phyloP scores from a whole-genome alignment of 495 filamentous ascomycete genomes.

The Podospora pseudopauciseta region DNA sequence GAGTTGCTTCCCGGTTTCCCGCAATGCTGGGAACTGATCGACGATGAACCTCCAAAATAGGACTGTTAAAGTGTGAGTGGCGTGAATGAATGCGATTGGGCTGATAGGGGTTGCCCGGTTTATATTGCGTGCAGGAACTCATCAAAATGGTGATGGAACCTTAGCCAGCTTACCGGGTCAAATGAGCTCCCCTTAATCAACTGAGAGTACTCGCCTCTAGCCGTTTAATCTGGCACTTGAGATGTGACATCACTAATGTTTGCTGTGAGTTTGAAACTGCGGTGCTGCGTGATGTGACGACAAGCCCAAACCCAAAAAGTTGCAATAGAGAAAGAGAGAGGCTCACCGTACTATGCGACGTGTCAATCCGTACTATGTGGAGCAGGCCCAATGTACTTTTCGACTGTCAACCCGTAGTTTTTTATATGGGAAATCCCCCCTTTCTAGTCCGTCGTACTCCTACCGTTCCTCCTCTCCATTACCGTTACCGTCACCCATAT shows the following conservation, averaged over 20 bases:
- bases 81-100: not conserved
- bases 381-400: not conserved
- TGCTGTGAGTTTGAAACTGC: no score
- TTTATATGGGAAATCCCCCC: no score
- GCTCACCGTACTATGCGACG: not conserved
- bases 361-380: no score
- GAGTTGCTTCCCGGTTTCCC: not conserved
- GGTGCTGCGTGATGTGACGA: no score
- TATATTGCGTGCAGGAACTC: constrained; percentile 7
- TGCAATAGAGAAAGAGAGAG: no score
- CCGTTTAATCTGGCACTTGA: not conserved
- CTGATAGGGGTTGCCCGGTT: not conserved
- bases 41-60: not conserved
- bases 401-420: no score
- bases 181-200: constrained; percentile 3
- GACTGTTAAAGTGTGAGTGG: not conserved
- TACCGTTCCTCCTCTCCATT: no score
- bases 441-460: no score
- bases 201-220: not conserved
- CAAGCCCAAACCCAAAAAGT: no score
- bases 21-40: not conserved
- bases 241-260: not conserved
- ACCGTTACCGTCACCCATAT: no score
- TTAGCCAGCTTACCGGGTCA: constrained; percentile 2
- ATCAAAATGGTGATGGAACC: not conserved